Conservation (phyloP, 805 yeast genomes). For the Saturnispora ahearnii region DNA sequence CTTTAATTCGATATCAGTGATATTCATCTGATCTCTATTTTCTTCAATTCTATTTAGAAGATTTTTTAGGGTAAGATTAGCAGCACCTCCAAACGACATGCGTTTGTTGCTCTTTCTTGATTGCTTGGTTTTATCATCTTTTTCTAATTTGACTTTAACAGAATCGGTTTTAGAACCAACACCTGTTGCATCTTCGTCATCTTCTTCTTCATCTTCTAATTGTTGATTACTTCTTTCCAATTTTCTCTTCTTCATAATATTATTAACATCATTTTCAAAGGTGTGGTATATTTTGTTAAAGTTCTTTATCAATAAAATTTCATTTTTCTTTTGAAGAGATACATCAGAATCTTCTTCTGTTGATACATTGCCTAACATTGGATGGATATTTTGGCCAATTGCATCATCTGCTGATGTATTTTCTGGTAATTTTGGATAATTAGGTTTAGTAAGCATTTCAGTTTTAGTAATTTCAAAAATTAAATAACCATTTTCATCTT, state of each 20-base stretch:
- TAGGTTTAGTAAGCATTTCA: conserved; percentile 22
- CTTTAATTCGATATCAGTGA: conserved; percentile 77
- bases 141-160: background rate
- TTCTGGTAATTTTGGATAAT: conserved; percentile 22
- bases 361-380: conserved; percentile 29
- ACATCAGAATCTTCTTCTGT: conserved; percentile 25
- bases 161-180: conserved; percentile 8
- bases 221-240: conserved; percentile 75
- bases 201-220: conserved; percentile 31
- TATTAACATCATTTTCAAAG: conserved; percentile 69
- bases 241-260: conserved; percentile 63
- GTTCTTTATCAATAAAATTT: conserved; percentile 40
- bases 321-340: conserved; percentile 33
- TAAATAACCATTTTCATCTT: conserved; percentile 13
- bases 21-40: conserved; percentile 61
- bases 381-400: conserved; percentile 28
- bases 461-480: conserved; percentile 14
- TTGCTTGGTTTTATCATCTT: background rate
- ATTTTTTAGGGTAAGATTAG: conserved; percentile 70
- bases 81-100: conserved; percentile 48
- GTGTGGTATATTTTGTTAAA: conserved; percentile 68
- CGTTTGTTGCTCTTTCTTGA: conserved; percentile 23
- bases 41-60: conserved; percentile 69
- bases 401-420: conserved; percentile 24
- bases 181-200: conserved; percentile 13